Conservation (phyloP, 495 filamentous ascomycete genomes). For the Evansstolkia leycettana region DNA sequence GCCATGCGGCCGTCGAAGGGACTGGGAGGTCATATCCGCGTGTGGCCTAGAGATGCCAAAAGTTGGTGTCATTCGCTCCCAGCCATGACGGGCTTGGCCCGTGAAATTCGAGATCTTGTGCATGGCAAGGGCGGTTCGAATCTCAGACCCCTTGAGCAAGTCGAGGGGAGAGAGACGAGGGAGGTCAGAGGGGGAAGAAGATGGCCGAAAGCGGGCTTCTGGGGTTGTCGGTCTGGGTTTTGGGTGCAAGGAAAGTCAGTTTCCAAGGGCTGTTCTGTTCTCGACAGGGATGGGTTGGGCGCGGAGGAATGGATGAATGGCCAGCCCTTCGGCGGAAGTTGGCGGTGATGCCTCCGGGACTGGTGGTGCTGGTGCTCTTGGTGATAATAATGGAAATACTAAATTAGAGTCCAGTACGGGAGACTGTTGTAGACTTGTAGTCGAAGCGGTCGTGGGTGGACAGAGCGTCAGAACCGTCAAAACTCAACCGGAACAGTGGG, state of each 20-base stretch:
- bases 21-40: constrained; percentile 60
- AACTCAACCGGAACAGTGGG: constrained; percentile 10
- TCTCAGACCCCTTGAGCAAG: constrained; percentile 30
- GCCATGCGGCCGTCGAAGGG: constrained; percentile 57
- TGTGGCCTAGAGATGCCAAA: constrained; percentile 68
- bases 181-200: no score
- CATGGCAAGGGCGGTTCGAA: constrained; percentile 41
- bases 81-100: constrained; percentile 74
- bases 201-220: constrained; percentile 6
- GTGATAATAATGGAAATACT: no score
- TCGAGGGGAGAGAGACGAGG: constrained; percentile 16
- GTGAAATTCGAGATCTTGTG: constrained; percentile 88
- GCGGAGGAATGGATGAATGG: no score
- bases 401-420: no score
- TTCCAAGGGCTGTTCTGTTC: constrained; percentile 13
- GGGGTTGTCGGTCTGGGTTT: constrained; percentile 8
- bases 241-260: constrained; percentile 10
- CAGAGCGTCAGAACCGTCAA: constrained; percentile 1
- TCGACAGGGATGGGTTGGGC: constrained; percentile 27
- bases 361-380: no score
- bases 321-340: no score
- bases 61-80: constrained; percentile 79
- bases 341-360: no score
- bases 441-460: constrained; percentile 21
- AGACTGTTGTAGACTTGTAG: no score